phyloP scores from a whole-genome alignment of 208 protist genomes.

The Trypanosomatidae sp. region DNA sequence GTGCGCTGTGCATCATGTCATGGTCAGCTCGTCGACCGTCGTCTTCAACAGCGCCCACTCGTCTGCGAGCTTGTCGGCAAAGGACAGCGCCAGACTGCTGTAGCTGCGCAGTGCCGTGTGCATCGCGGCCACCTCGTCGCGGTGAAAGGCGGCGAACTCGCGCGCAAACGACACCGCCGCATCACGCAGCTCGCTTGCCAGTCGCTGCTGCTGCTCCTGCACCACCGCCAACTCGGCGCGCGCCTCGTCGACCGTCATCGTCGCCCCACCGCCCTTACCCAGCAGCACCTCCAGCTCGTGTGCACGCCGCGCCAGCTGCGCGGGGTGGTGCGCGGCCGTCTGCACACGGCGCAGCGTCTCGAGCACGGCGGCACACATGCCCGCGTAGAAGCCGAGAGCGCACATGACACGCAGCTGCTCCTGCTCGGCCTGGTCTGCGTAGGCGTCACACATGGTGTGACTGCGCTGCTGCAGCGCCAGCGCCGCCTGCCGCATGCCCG shows the following conservation, averaged over 20 bases:
- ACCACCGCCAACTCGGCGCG: slow-evolving; percentile 11
- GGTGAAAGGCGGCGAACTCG: slow-evolving; percentile 68
- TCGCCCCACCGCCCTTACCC: slow-evolving; percentile 9
- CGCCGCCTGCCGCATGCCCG: slow-evolving; percentile 28
- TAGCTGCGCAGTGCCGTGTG: slow-evolving; percentile 64
- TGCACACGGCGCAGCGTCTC: slow-evolving; percentile 47
- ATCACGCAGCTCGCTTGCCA: slow-evolving; percentile 16
- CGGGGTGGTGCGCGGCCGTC: slow-evolving; percentile 12
- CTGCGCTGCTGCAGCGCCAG: slow-evolving; percentile 40
- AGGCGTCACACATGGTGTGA: slow-evolving; percentile 27
- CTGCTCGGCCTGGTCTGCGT: slow-evolving; percentile 48
- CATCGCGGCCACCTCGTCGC: slow-evolving; percentile 72
- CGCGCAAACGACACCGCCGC: slow-evolving; percentile 27
- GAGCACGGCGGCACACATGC: slow-evolving; percentile 59
- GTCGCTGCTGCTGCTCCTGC: slow-evolving; percentile 13
- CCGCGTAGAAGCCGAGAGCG: slow-evolving; percentile 70
- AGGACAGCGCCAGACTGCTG: slow-evolving; percentile 65
- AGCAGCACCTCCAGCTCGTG: slow-evolving; percentile 10
- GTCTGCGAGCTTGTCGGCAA: slow-evolving; percentile 43
- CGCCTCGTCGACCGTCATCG: slow-evolving; percentile 8
- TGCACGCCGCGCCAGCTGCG: slow-evolving; percentile 6
- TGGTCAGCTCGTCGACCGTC: slow-evolving; percentile 16
- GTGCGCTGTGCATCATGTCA: too few relatives aligned
- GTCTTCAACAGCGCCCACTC: slow-evolving; percentile 50
- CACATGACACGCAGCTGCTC: slow-evolving; percentile 64